Base-by-base conservation (phyloP, 2,329 filamentous ascomycete genomes). In the Fusarium fracticaudum region DNA sequence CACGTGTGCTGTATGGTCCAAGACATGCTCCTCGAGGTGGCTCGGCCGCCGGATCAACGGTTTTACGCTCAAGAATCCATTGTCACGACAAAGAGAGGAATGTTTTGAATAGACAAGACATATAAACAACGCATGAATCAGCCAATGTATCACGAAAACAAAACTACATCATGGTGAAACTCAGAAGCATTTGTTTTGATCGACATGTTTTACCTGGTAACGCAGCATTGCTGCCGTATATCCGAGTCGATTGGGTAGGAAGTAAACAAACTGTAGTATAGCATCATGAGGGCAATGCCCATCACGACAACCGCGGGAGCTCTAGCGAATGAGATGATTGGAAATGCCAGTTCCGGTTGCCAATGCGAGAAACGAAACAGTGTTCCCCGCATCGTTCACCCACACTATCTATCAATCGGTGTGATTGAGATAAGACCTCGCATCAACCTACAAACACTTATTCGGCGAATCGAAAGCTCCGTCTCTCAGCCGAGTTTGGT, bases 351-450 rank as follows among this genome's bases (percentile, higher is more conserved):
- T 65, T 48, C 31, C 26, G 47, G 54, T 45, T 60, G 48, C 31
- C 55, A 50, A 33, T 68, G 60, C 44, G 60, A 62, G 47, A 72
- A 64, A 51, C 48, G 45, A 64, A 51, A 40, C n/a, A 58, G 43
- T 55, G 47, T 71, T 62, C 75, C 75, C 75, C 72, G 70, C 74
- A 72, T 66, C 55, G 59, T 61, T 62, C 60, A 47, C 66, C 72
- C 70, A 50, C 67, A 66, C 68, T 65, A 54, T 44, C 51, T 48
- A 68, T 58, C 50, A 72, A 33, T 69, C 60, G 58, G 60, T 74
- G 67, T 64, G 71, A 74, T 69, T 69, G 29, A 38, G 38, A 47
- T 31, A 37, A 62, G 38, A 17, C 38, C 69, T 31, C 29, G 69
- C 74, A 72, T 71, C 43, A 37, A 59, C 24, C 44, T 45, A 45